These are phyloP conservation scores for Glaciozyma antarctica DNA, from an alignment of 768 basidiomycete genomes.

Conservation along the genomic window DNA sequence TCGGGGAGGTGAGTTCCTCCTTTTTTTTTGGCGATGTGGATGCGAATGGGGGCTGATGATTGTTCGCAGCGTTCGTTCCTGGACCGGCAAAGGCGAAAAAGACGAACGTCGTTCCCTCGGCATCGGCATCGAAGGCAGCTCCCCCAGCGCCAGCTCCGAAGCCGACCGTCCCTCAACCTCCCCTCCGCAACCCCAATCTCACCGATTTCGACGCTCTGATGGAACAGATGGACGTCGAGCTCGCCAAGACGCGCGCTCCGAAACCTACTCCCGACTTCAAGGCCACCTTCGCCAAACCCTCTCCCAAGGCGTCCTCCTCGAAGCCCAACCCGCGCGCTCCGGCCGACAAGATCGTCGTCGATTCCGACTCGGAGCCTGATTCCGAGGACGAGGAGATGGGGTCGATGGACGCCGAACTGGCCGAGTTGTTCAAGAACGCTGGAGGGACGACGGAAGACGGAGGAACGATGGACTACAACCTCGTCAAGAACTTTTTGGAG, in stretches of 20 bases:
- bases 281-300: background rate
- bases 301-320: background rate
- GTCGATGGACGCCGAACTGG: constrained; percentile 75
- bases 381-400: constrained; percentile 49
- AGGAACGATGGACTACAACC: constrained; percentile 60
- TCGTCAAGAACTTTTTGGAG: constrained; percentile 95
- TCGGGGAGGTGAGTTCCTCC: constrained; percentile 61
- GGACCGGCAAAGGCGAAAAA: constrained; percentile 20
- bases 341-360: constrained; percentile 9
- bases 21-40: background rate
- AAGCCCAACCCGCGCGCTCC: constrained; percentile 6
- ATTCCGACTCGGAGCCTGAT: constrained; percentile 38
- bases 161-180: constrained; percentile 5
- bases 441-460: constrained; percentile 49
- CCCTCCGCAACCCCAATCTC: constrained; percentile 54
- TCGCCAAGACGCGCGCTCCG: constrained; percentile 40
- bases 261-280: constrained; percentile 11
- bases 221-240: constrained; percentile 84
- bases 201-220: constrained; percentile 93
- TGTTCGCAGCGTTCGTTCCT: constrained; percentile 36
- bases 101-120: constrained; percentile 18
- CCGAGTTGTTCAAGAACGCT: constrained; percentile 10
- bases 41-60: background rate
- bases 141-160: background rate
- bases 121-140: constrained; percentile 4